These are phyloP conservation scores for Vaccinium corymbosum DNA, from an alignment of 148 eudicot genomes.

Conservation along the genomic window DNA sequence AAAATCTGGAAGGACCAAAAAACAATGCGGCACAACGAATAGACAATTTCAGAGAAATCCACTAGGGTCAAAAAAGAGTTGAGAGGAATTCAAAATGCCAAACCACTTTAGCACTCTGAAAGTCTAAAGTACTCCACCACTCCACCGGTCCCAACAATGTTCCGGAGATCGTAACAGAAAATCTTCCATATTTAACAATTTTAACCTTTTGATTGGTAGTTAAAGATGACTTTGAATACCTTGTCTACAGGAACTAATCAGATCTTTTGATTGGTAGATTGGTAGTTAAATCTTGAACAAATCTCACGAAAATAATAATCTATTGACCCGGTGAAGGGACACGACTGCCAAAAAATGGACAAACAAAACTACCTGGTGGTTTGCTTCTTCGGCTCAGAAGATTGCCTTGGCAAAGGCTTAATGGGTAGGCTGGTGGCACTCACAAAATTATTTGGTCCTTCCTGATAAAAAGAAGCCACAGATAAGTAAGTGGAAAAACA, in stretches of 20 bases:
- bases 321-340: neutral
- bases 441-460: constrained; percentile 75
- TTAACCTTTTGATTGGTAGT: neutral
- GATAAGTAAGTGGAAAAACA: neutral
- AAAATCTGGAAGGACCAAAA: constrained; percentile 24
- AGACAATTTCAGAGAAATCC: neutral
- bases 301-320: neutral
- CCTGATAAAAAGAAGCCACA: constrained; percentile 38
- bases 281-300: neutral
- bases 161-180: neutral
- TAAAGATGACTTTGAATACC: neutral
- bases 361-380: constrained; percentile 33
- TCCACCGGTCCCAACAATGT: neutral
- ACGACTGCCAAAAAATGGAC: neutral
- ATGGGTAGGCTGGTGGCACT: constrained; percentile 77
- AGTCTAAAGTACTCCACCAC: neutral
- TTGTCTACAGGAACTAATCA: neutral
- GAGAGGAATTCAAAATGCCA: neutral
- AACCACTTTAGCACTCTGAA: neutral
- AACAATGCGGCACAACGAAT: neutral
- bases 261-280: neutral
- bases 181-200: neutral
- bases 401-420: constrained; percentile 37
- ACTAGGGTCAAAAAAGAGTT: neutral
- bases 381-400: constrained; percentile 36